These are phyloP conservation scores for Tarenaya hassleriana DNA, from an alignment of 345 rosid genomes.

Conservation along the genomic window DNA sequence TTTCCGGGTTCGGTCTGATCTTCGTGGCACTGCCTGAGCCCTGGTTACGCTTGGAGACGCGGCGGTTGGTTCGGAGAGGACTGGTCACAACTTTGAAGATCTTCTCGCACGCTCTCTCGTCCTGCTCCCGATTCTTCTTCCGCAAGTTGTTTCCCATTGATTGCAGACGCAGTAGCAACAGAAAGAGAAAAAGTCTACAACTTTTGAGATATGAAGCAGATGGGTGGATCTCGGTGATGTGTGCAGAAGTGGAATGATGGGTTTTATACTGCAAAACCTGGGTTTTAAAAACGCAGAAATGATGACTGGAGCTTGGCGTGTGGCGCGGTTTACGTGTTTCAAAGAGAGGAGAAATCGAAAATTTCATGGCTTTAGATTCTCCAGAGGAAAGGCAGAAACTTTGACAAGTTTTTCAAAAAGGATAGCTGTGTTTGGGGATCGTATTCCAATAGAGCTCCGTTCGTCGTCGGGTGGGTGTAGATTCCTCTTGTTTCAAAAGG, in stretches of 20 bases:
- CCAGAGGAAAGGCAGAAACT: no score
- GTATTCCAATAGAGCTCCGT: no score
- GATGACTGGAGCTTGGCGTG: conserved; percentile 14
- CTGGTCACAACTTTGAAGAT: conserved; percentile 27
- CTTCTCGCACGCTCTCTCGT: conserved; percentile 28
- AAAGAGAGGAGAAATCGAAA: conserved; percentile 15
- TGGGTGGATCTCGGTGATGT: conserved; percentile 3
- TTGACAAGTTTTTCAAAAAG: no score
- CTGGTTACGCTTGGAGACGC: conserved; percentile 24
- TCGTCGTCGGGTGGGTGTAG: no score
- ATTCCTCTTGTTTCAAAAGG: no score
- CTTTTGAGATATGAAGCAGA: no score
- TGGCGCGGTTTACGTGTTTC: conserved; percentile 1
- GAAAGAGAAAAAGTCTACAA: neutral
- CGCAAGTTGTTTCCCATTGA: neutral
- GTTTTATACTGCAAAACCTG: conserved; percentile 18
- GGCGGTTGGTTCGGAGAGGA: conserved; percentile 24
- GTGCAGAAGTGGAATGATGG: conserved; percentile 23
- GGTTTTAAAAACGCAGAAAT: neutral
- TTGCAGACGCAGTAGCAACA: neutral
- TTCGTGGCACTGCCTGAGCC: neutral
- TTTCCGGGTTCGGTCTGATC: conserved; percentile 8
- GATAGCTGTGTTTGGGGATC: no score
- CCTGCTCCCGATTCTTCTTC: neutral
- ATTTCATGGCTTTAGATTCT: no score